These are phyloP conservation scores for Pezicula carpinea DNA, from an alignment of 2,329 filamentous ascomycete genomes.

Conservation along the genomic window DNA sequence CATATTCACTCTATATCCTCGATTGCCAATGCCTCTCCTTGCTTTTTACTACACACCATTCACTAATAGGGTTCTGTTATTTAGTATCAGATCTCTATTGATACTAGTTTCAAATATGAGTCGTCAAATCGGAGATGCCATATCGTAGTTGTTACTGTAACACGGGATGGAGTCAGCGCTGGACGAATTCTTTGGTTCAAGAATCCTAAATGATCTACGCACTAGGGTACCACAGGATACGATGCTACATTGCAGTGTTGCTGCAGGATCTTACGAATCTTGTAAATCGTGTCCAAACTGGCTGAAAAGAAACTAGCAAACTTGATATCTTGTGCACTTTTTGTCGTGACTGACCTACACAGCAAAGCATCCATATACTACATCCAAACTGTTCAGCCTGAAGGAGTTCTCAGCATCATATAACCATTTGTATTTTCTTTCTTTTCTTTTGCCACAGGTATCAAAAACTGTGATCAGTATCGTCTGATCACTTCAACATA, in stretches of 20 bases:
- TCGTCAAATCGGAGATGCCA: not conserved
- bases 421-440: not conserved
- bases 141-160: not conserved
- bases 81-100: too few species aligned
- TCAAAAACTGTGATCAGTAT: not conserved
- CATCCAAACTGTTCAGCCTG: not conserved
- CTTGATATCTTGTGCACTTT: not conserved
- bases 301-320: not conserved
- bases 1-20: too few species aligned
- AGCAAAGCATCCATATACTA: not conserved
- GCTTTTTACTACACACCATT: too few species aligned
- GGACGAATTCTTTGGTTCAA: not conserved
- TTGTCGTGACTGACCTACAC: not conserved
- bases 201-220: not conserved
- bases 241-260: not conserved
- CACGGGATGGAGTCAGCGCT: not conserved
- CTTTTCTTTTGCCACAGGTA: not conserved
- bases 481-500: not conserved
- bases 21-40: too few species aligned
- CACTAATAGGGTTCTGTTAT: too few species aligned
- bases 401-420: not conserved
- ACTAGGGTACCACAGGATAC: not conserved
- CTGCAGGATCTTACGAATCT: not conserved
- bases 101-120: not conserved
- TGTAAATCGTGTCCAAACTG: not conserved